Base-by-base conservation (phyloP, 768 basidiomycete genomes). In the Psilocybe cubensis region DNA sequence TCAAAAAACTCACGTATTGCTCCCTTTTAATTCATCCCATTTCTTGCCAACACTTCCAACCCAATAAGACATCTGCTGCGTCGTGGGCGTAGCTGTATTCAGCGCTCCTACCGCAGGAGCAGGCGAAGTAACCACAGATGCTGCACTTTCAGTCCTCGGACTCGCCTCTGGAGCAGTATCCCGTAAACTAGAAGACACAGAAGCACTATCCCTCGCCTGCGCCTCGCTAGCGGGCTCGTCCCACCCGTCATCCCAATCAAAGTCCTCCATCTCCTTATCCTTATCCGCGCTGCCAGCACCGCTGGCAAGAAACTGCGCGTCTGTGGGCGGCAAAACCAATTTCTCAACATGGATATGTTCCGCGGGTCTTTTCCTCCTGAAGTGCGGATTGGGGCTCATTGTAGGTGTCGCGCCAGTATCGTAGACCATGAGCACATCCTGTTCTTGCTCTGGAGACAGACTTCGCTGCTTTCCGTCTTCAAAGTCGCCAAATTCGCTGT, bases 21-120 rank as follows among this genome's bases (percentile, higher is more conserved):
- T 77, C 17, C 73, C 74, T 66, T 83, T 83, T 24, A 88, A 63
- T 61, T 83, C 84, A 56, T 79, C 83, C 71, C 84, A 81, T 61
- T 81, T 84, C 71, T 81, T 85, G 17, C 87, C 83, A 50, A 88
- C 75, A 46, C 63, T 85, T 29, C 80, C 86, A 58, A 86, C 76
- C 84, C 83, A 86, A 5, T 81, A 68, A 66, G 45, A 74, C 62
- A 70, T 62, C 49, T 69, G 71, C 40, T 70, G 70, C 20, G 67
- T 50, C 12, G 60, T 53, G 29, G 61, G 63, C 42, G 45, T 47
- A 46, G 48, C 61, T 52, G 38, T 46, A 20, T 33, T 59, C 48
- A 56, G 55, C 21, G 42, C 52, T 9, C 55, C 55, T 23, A 57
- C 61, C 11, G 58, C 67, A 28, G 63, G 60, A 14, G 63, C 48